These are phyloP conservation scores for Citropsis articulata DNA, from an alignment of 345 rosid genomes.

Conservation along the genomic window DNA sequence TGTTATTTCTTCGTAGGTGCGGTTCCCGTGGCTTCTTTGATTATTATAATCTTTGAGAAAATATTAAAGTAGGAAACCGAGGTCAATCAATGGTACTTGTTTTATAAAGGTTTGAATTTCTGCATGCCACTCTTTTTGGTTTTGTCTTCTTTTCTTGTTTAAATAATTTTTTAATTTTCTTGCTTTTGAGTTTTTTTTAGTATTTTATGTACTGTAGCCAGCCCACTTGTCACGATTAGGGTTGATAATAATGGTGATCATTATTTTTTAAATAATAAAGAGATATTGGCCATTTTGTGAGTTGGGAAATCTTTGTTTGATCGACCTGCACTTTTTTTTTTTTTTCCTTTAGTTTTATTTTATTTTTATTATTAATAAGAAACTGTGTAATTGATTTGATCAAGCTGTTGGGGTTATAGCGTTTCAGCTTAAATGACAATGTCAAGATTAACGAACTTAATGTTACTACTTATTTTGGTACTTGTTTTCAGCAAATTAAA, in stretches of 20 bases:
- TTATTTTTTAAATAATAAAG: neutral
- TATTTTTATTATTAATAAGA: neutral
- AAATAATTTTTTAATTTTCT: neutral
- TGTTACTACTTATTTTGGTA: too few species aligned
- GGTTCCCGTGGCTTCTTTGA: conserved; percentile 38
- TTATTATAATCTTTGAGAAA: conserved; percentile 15
- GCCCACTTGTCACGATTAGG: conserved; percentile 24
- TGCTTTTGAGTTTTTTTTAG: neutral
- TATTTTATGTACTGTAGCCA: conserved; percentile 2
- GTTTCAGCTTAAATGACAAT: neutral
- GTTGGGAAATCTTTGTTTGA: conserved; percentile 7
- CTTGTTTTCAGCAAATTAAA: too few species aligned
- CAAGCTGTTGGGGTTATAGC: neutral
- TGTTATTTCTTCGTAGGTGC: conserved; percentile 59
- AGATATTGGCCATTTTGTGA: conserved; percentile 1
- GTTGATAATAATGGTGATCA: conserved; percentile 9
- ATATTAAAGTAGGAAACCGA: conserved; percentile 26
- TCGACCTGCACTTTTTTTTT: neutral
- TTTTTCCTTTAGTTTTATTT: neutral
- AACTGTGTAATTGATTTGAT: neutral
- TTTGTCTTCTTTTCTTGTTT: conserved; percentile 14
- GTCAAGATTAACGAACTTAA: too few species aligned
- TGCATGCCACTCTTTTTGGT: conserved; percentile 22
- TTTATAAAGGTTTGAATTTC: conserved; percentile 23
- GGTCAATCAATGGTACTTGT: conserved; percentile 47